Evolutionary conservation across 1,284 basidiomycete species (phyloP), one percentile per base, ranked within the genome.

Genomic region (Apiotrichum gamsii): DNA sequence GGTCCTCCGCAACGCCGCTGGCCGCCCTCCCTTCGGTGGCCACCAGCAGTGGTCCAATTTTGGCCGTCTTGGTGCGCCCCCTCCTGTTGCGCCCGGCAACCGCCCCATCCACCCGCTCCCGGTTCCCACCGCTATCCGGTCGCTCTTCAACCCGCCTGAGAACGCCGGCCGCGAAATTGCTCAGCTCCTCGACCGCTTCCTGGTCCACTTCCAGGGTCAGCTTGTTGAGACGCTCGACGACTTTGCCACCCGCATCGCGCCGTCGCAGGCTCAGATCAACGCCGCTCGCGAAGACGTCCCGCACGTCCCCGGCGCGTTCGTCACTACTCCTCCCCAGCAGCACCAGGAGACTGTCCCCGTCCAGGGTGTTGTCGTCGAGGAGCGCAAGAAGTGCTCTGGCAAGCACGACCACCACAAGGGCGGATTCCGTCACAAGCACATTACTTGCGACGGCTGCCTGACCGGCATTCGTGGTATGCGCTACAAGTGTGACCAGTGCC

Each of bases 401-500:
- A 61, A 45, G 18, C n/a, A n/a, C n/a, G n/a, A n/a, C n/a, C 19
- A 29, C n/a, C 15, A 23, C 43, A 52, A 63, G 49, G 66, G 65
- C 33, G 68, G 65, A 0, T 70, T 59, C 61, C 49, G 68, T 23
- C 68, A 70, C 60, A 64, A 64, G 56, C 60, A 66, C 53, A 67
- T 70, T 46, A 61, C 63, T 19, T 70, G 68, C 49, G 68, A 70
- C 47, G 65, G 64, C 15, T 70, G 68, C 43, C 51, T 64, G 23
- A 56, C 60, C 10, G 65, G 64, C 43, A 67, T 70, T 41, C 57
- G 65, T 25, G 68, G 67, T 16, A 60, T 69, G 47, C 54, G 68
- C 21, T 70, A 68, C 63, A 68, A 69, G 56, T 70, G 68, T 51
- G 63, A 67, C 52, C 58, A 63, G 49, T 69, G 68, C 56, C 54